Evolutionary conservation across 106 monocot genomes (phyloP), one percentile per base, ranked within the genome.

Genomic region (Cymbidium sinense): DNA sequence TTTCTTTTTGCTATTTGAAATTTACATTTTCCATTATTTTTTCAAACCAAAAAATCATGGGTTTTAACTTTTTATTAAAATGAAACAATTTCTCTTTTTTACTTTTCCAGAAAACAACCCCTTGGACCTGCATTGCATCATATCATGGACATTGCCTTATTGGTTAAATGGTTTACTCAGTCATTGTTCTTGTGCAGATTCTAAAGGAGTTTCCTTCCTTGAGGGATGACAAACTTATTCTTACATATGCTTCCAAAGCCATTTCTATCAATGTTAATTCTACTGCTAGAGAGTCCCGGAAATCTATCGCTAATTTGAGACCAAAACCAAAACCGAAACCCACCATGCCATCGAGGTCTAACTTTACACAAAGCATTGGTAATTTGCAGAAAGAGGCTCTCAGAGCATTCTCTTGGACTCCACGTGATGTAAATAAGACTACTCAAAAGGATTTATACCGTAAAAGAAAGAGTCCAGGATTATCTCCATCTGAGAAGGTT

Each of bases 331-430:
- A 98, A 84, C 9, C 79, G 74, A 94, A 80, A 83, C 19, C 85
- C 21, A 70, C 73, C 39, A 70, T 72, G 29, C 74, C 82, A 70
- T 77, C 88, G 37, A 88, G 76, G 79, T 83, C 89, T 81, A 93
- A 82, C 80, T 86, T 98, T 50, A 86, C 88, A 76, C 83, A 82
- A 65, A 92, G 94, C 76, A 80, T 92, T 18, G 85, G 88, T 69
- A 94, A 91, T 88, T 86, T 94, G 43, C 96, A 94, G 50, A 96
- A 85, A 85, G 91, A 91, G 64, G 95, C 95, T 52, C 89, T 89
- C 67, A 89, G 78, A 78, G 93, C 96, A 77, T 90, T 98, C 79
- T 92, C 96, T 44, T 98, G 96, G 96, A 76, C 79, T 34, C 84
- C 91, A 51, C 96, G 89, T 88, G 96, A 94, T 75, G 86, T 83